phyloP scores from a whole-genome alignment of 768 basidiomycete genomes.

The Udeniomyces megalosporus region DNA sequence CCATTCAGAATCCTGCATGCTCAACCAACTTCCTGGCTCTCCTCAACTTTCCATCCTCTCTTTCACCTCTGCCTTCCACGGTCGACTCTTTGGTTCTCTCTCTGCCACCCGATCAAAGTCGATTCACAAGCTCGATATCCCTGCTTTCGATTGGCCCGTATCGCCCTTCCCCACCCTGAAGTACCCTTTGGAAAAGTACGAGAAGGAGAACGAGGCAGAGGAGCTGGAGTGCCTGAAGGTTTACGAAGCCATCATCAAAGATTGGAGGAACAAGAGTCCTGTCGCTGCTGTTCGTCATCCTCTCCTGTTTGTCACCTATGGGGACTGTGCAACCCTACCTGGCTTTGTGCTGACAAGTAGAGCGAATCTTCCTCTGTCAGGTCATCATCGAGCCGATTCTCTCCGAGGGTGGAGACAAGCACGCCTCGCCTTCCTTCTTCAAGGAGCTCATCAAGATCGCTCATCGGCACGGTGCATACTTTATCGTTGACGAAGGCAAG shows the following conservation, averaged over 20 bases:
- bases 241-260: slow-evolving; percentile 24
- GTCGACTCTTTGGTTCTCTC: slow-evolving; percentile 32
- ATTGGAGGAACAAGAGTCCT: slow-evolving; percentile 25
- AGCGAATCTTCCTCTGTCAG: no score
- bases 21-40: slow-evolving; percentile 30
- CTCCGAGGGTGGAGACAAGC: slow-evolving; percentile 33
- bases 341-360: no score
- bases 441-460: slow-evolving; percentile 27
- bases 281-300: slow-evolving; percentile 35
- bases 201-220: slow-evolving; percentile 28
- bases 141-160: slow-evolving; percentile 35
- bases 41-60: slow-evolving; percentile 31
- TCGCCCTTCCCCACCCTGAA: slow-evolving; percentile 31
- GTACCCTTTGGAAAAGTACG: slow-evolving; percentile 32
- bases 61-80: slow-evolving; percentile 34
- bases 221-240: slow-evolving; percentile 28
- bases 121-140: slow-evolving; percentile 32
- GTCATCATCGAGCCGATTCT: slow-evolving; percentile 34
- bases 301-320: no score
- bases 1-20: slow-evolving; percentile 29
- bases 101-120: slow-evolving; percentile 32
- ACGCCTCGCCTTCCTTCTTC: slow-evolving; percentile 33
- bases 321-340: no score
- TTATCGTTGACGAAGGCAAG: slow-evolving; percentile 30
- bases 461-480: slow-evolving; percentile 30